A percentile compares a stretch with the other conserved stretches of the same genome.
phyloP scores from a whole-genome alignment of 1,284 basidiomycete species.

The Hymenochaete sp. region DNA sequence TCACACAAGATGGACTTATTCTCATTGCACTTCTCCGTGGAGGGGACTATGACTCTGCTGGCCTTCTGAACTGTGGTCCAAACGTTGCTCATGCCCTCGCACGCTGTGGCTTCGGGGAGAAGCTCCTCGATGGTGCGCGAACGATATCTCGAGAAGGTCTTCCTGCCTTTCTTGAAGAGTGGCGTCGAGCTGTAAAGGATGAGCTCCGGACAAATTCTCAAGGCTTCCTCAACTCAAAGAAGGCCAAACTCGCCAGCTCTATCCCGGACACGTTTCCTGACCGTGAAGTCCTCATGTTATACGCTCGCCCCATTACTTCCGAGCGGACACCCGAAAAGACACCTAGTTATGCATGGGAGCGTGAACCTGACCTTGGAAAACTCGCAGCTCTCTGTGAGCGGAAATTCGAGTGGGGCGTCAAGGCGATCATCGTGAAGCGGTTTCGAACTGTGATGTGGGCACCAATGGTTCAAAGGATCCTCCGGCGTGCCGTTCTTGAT shows the following conservation, averaged over 20 bases:
- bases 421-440: constrained; percentile 67
- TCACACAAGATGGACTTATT: constrained; percentile 71
- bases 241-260: constrained; percentile 48
- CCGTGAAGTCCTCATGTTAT: constrained; percentile 61
- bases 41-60: constrained; percentile 81
- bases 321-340: constrained; percentile 34
- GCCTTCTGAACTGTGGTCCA: constrained; percentile 54
- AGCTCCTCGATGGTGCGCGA: constrained; percentile 54
- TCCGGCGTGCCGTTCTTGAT: constrained; percentile 48
- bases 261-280: constrained; percentile 59
- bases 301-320: constrained; percentile 68
- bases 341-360: constrained; percentile 38
- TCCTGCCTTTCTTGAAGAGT: constrained; percentile 45
- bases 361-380: constrained; percentile 63
- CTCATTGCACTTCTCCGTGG: constrained; percentile 82
- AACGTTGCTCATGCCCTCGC: constrained; percentile 61
- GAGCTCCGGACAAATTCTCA: constrained; percentile 68
- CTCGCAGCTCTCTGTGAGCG: constrained; percentile 73
- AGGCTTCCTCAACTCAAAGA: constrained; percentile 52
- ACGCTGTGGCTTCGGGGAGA: constrained; percentile 61
- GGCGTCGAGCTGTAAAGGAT: constrained; percentile 54
- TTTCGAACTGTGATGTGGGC: constrained; percentile 74
- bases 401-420: constrained; percentile 86
- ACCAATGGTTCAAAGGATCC: constrained; percentile 51
- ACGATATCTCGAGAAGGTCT: constrained; percentile 40